Conservation (phyloP, 345 rosid genomes). For the Melaleuca quinquenervia region DNA sequence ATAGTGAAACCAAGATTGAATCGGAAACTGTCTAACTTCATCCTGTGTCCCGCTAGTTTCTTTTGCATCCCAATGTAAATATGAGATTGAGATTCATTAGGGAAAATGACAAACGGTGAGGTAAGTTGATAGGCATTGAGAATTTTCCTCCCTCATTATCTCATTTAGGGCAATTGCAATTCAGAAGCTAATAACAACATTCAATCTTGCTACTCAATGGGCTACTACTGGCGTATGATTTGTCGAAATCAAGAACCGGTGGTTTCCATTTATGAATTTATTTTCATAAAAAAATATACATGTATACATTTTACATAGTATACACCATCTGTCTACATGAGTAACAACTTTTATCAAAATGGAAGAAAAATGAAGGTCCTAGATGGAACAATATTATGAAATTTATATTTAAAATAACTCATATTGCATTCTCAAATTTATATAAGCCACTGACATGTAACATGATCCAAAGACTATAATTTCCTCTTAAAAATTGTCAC, state of each 20-base stretch:
- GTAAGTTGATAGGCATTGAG: background rate
- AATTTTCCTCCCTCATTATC: background rate
- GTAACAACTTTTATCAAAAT: background rate
- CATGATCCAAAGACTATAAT: too few relatives aligned
- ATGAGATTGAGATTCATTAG: background rate
- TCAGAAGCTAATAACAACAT: too few relatives aligned
- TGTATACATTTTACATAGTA: too few relatives aligned
- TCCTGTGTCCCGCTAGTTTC: background rate
- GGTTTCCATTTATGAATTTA: background rate
- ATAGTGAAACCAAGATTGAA: background rate
- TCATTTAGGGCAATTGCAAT: background rate
- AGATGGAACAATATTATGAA: background rate
- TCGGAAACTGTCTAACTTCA: background rate
- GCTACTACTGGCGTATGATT: background rate
- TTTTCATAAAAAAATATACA: too few relatives aligned
- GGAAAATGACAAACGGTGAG: background rate
- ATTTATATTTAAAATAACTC: background rate
- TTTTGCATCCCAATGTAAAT: background rate
- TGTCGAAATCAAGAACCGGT: too few relatives aligned
- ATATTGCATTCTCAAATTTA: background rate
- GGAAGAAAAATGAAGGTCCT: background rate
- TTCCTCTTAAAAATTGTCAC: too few relatives aligned
- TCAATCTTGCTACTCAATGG: background rate
- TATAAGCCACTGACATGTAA: background rate
- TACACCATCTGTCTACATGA: background rate